Base-by-base conservation (phyloP, 1,139 yeast species). In the Blastobotrys aristatus region DNA sequence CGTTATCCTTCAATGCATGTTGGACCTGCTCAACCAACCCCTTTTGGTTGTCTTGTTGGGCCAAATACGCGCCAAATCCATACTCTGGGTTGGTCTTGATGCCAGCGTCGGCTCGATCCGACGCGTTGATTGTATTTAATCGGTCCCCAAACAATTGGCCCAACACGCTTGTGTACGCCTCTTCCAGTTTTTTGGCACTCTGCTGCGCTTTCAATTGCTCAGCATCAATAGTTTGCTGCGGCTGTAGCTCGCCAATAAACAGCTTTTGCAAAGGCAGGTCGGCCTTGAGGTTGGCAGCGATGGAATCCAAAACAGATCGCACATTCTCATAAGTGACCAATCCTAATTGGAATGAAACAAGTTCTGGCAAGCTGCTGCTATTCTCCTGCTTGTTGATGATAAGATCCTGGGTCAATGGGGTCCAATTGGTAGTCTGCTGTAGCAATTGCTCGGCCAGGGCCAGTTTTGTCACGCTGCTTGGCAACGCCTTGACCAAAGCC, bases 21-120 rank as follows among this genome's bases (percentile, higher is more conserved):
- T 74, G 72, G n/a, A 82, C 80, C 51, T 74, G 63, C 3, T 68
- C 64, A 31, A 77, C 61, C 56, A 85, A 72, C 32, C 69, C 64
- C 24, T 68, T 61, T 48, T 55, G 57, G 38, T 53, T 51, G 58
- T 81, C 80, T 58, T 79, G 75, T 37, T 70, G 71, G 41, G 76
- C 77, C 57, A 89, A 68, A 61, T 74, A 88, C 32, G 80, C 71
- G 66, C 98, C 98, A 57, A 77, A 87, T 2, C 97, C 96, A 62
- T 72, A 89, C 66, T 89, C 97, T 10, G 97, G 97, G 8, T 62
- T 57, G 38, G 80, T 70, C 17, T 66, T 63, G 27, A 61, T 47
- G 31, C 71, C 71, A 36, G 72, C 66, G 32, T 68, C 64, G 38
- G 73, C 69, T 46, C 69, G 65, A 22, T 77, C 77, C 47, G 72